phyloP scores from a whole-genome alignment of 495 filamentous ascomycete species.

The Hypoxylon cercidicola region DNA sequence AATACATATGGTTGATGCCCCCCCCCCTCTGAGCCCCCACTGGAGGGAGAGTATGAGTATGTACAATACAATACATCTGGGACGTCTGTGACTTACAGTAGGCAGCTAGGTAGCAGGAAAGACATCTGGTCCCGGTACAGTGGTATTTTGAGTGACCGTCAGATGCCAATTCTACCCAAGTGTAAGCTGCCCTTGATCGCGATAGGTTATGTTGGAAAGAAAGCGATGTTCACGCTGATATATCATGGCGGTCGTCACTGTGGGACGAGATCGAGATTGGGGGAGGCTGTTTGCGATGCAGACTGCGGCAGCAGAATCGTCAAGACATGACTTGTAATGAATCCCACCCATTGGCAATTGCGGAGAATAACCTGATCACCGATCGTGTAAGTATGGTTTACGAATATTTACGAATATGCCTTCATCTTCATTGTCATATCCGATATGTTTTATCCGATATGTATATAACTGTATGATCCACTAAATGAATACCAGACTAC shows the following conservation, averaged over 20 bases:
- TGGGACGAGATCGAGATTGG: slow-evolving; percentile 45
- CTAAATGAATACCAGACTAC: too few relatives aligned
- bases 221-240: background rate
- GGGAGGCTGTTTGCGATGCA: background rate
- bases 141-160: slow-evolving; percentile 34
- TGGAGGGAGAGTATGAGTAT: slow-evolving; percentile 3
- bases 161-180: slow-evolving; percentile 25
- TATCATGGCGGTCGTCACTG: slow-evolving; percentile 36
- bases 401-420: background rate
- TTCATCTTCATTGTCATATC: background rate
- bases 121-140: slow-evolving; percentile 25
- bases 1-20: slow-evolving; percentile 28
- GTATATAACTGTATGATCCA: too few relatives aligned
- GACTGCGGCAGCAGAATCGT: slow-evolving; percentile 9
- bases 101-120: background rate
- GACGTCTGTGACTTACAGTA: too few relatives aligned
- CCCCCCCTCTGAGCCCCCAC: slow-evolving; percentile 20
- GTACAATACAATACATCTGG: too few relatives aligned
- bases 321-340: slow-evolving; percentile 10
- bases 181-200: slow-evolving; percentile 11
- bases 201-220: slow-evolving; percentile 23
- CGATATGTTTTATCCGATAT: background rate
- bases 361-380: slow-evolving; percentile 30
- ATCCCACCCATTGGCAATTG: slow-evolving; percentile 25
- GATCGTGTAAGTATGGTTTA: background rate